phyloP scores from a whole-genome alignment of 1,284 basidiomycete genomes.

The Pisolithus thermaeus region DNA sequence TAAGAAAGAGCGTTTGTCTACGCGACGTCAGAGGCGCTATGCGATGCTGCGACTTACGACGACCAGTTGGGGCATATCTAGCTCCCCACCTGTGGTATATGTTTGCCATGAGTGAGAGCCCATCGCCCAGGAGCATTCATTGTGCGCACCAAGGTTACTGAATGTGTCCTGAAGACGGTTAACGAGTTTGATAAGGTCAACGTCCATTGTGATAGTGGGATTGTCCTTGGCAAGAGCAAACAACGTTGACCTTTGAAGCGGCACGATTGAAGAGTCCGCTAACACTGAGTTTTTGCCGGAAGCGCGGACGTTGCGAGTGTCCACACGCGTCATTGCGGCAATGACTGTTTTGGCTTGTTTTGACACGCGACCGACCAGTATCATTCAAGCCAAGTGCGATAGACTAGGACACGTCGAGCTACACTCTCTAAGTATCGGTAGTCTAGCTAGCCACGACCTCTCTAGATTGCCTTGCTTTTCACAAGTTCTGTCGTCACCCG shows the following conservation, averaged over 20 bases:
- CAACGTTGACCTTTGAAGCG: slow-evolving; percentile 6
- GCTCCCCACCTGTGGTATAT: slow-evolving; percentile 59
- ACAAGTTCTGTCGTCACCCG: slow-evolving; percentile 47
- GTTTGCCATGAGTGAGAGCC: slow-evolving; percentile 13
- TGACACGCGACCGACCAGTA: slow-evolving; percentile 7
- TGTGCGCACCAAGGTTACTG: slow-evolving; percentile 65
- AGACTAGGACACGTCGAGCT: slow-evolving; percentile 4
- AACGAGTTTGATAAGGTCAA: slow-evolving; percentile 91
- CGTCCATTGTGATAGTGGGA: slow-evolving; percentile 61
- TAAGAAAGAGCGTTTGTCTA: slow-evolving; percentile 25
- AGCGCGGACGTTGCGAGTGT: slow-evolving; percentile 11
- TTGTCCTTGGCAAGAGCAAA: neutral
- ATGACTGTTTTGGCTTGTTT: slow-evolving; percentile 28
- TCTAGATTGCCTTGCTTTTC: slow-evolving; percentile 63
- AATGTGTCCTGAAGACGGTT: slow-evolving; percentile 94
- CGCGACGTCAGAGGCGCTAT: neutral
- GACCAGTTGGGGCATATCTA: slow-evolving; percentile 82
- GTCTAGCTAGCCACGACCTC: slow-evolving; percentile 20
- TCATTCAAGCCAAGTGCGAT: neutral
- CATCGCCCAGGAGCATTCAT: slow-evolving; percentile 4
- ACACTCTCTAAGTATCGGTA: slow-evolving; percentile 15
- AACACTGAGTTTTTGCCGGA: slow-evolving; percentile 1
- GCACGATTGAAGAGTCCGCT: neutral
- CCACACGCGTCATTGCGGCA: slow-evolving; percentile 32
- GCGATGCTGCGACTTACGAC: slow-evolving; percentile 47